phyloP scores from a whole-genome alignment of 1,284 basidiomycete genomes.

The Ustilago crameri region DNA sequence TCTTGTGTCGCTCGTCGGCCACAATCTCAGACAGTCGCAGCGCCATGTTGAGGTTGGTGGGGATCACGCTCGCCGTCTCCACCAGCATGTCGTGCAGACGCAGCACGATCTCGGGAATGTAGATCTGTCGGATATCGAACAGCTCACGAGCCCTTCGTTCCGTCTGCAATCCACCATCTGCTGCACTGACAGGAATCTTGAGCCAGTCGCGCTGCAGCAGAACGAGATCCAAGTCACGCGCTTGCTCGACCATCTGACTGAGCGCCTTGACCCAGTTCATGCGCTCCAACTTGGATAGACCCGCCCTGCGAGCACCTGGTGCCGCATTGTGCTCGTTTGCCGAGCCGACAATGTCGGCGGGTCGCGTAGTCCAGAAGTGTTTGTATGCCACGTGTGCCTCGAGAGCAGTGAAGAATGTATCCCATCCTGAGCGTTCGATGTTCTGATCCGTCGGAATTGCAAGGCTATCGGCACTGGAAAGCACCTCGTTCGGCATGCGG shows the following conservation, averaged over 20 bases:
- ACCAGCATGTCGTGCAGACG: conserved; percentile 82
- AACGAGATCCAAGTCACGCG: conserved; percentile 68
- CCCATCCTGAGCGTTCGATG: conserved; percentile 62
- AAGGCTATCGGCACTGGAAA: conserved; percentile 32
- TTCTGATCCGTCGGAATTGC: conserved; percentile 46
- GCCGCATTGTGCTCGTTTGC: neutral
- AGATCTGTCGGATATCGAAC: conserved; percentile 83
- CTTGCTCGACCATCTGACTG: conserved; percentile 66
- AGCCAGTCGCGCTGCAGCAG: conserved; percentile 72
- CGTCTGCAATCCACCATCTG: conserved; percentile 66
- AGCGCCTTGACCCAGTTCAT: conserved; percentile 54
- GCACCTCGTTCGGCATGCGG: conserved; percentile 57
- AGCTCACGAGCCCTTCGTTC: conserved; percentile 78
- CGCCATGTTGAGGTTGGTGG: conserved; percentile 80
- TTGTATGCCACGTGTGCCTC: conserved; percentile 55
- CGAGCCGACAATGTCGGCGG: conserved; percentile 8
- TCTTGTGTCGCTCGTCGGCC: conserved; percentile 84
- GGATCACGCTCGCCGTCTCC: conserved; percentile 75
- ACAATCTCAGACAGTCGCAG: conserved; percentile 84
- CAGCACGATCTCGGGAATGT: conserved; percentile 89
- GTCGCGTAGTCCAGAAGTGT: conserved; percentile 53
- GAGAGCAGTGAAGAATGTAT: conserved; percentile 61
- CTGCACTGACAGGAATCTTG: conserved; percentile 65
- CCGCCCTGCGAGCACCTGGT: conserved; percentile 11
- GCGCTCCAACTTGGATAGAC: conserved; percentile 48